Evolutionary conservation across 2,329 filamentous ascomycete genomes (phyloP), one percentile per base, ranked within the genome.

Genomic region (Colletotrichum sp.): DNA sequence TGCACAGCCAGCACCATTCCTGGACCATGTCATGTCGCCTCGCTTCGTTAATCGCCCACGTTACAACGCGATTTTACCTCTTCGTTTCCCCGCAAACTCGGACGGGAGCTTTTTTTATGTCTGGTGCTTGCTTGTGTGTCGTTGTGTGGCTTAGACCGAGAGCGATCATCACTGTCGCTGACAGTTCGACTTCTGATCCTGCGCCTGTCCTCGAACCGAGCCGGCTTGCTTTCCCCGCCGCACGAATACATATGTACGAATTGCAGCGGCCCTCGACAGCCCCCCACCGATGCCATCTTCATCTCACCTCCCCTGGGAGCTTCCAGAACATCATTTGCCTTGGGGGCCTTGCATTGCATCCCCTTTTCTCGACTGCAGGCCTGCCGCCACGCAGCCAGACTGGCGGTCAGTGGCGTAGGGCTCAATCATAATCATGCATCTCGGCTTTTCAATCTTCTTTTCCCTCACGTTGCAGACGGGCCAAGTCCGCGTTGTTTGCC

Each of bases 1-100:
- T 32, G 49, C 60, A 76, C 64, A 69, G 64, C 59, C 26, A 44
- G 66, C 60, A 21, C 28, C 21, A 65, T 52, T 44, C 74, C 70
- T 69, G 65, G 64, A 72, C 73, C 69, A 63, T 72, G 73, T 68
- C 69, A 49, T 59, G 59, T 52, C 66, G 60, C 63, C 59, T 65
- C 70, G 64, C 65, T 64, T 76, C 74, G 74, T 76, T 60, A 66
- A 76, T 76, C 74, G 74, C 26, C 64, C 64, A 52, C 57, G 65
- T 60, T 69, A 65, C 34, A 74, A 69, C 59, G 30, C 28, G 28
- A 64, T 69, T 73, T 63, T 59, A 55, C 32, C 24, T 74, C 15
- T 52, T 57, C 34, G 16, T 36, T 76, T 64, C 74, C 74, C 74
- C 74, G 69, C 70, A 74, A 59, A 49, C 44, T 18, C 39, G 39